These are phyloP conservation scores for Chytriomyces sp. DNA, from an alignment of 192 early-diverging fungal species.

Conservation along the genomic window DNA sequence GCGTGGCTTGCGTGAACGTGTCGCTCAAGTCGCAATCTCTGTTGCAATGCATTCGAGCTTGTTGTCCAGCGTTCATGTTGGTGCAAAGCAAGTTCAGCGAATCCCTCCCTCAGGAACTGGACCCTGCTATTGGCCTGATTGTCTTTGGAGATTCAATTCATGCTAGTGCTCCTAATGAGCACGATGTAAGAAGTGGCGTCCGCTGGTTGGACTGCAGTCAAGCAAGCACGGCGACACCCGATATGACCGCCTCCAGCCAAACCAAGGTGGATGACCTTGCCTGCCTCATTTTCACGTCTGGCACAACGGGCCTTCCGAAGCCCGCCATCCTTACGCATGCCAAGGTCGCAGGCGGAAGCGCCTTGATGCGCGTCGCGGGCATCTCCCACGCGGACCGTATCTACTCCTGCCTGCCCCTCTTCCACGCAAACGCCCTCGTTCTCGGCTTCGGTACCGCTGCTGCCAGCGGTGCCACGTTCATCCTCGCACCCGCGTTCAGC, in stretches of 20 bases:
- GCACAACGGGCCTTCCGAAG: conserved; percentile 63
- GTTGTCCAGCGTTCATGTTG: conserved; percentile 7
- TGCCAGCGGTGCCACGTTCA: conserved; percentile 46
- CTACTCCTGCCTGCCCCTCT: conserved; percentile 64
- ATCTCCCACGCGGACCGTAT: conserved; percentile 46
- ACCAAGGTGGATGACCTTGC: conserved; percentile 32
- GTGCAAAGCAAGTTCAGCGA: not conserved
- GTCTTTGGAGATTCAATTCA: too few species aligned
- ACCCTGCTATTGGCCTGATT: too few species aligned
- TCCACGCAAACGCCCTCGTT: conserved; percentile 62
- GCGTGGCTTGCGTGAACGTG: conserved; percentile 62
- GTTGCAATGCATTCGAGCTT: conserved; percentile 14
- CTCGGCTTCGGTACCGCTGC: conserved; percentile 9
- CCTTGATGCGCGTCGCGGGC: conserved; percentile 28
- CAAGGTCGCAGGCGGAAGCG: conserved; percentile 33
- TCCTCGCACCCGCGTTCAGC: conserved; percentile 62
- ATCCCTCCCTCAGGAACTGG: too few species aligned
- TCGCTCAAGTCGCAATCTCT: conserved; percentile 43
- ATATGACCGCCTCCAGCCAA: not conserved
- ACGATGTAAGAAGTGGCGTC: not conserved
- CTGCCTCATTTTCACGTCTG: conserved; percentile 51
- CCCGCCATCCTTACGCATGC: conserved; percentile 55
- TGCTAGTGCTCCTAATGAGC: not conserved
- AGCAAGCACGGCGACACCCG: not conserved
- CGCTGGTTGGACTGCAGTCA: not conserved